Base-by-base conservation (phyloP, 805 yeast species). In the Sugiyamaella americana region DNA sequence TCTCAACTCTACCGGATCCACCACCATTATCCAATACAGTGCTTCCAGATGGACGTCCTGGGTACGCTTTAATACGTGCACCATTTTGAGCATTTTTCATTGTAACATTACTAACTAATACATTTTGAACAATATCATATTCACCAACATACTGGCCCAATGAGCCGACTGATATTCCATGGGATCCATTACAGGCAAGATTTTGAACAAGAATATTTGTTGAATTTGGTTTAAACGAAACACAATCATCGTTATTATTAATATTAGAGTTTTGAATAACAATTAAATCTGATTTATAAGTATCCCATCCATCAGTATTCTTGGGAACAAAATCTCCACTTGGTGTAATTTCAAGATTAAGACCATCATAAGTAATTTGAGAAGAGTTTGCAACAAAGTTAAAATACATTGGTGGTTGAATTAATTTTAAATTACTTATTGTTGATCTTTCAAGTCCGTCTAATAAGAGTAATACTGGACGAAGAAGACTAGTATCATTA, bases 221-320 rank as follows among this genome's bases (percentile, higher is more conserved):
- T 16, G 43, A 10, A 18, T 20, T 20, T 5, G 43, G 22, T 20
- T 40, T 40, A 10, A 40, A 20, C 4, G 43, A 40, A 4, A 40
- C 43, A 22, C 43, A 40, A 5, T 40, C 43, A 13, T 40, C 43
- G n/a, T 40, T 40, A 20, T 40, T 40, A 11, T 20, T 40, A 17
- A 40, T 24, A n/a, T 40, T 11, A 24, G 43, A 40, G 22, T 40
- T 24, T 8, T 40, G 43, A 6, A 38, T 26, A 8, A 13, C 8
- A 13, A 26, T 26, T 13, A 26, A 26, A 13, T 26, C 32, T 8
- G 32, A 26, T 26, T 26, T 26, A 26, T 26, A 26, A 8, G 32
- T 26, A 26, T 26, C 32, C 32, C 32, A 26, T 26, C 32, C 32
- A 13, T 26, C 32, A 26, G 32, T 26, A 13, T 26, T 26, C 13